These are phyloP conservation scores for Knoxdaviesia capensis DNA, from an alignment of 2,329 filamentous ascomycete genomes.

Conservation along the genomic window DNA sequence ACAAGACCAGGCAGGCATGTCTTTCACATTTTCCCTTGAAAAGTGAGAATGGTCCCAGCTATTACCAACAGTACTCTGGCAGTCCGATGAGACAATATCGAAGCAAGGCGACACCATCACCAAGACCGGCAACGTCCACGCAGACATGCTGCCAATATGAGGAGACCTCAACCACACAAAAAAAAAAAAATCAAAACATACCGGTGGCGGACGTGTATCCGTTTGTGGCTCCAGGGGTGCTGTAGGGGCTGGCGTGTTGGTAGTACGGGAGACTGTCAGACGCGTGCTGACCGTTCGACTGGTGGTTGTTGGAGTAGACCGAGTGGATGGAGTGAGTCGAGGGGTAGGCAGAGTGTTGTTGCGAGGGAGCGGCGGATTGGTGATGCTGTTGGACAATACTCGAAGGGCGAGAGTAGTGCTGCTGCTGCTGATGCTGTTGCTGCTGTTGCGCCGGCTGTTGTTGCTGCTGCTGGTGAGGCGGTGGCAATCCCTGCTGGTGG, in stretches of 20 bases:
- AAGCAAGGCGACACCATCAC: too few species aligned
- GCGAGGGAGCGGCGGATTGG: constrained; percentile 26
- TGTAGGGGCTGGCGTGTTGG: constrained; percentile 65
- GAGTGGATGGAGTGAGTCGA: constrained; percentile 40
- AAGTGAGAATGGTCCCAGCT: too few species aligned
- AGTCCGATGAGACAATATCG: too few species aligned
- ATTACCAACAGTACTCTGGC: too few species aligned
- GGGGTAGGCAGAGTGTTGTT: constrained; percentile 48
- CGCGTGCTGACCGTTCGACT: constrained; percentile 39
- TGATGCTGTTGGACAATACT: constrained; percentile 59
- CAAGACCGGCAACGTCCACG: neutral
- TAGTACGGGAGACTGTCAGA: constrained; percentile 54
- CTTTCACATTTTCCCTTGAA: too few species aligned
- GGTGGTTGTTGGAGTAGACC: constrained; percentile 33
- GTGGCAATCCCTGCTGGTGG: constrained; percentile 38
- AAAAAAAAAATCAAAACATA: too few species aligned
- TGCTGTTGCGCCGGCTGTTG: constrained; percentile 28
- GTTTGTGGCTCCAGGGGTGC: constrained; percentile 59
- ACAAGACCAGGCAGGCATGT: too few species aligned
- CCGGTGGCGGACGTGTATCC: constrained; percentile 57
- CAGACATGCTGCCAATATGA: constrained; percentile 12
- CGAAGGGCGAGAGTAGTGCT: constrained; percentile 48
- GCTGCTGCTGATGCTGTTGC: neutral
- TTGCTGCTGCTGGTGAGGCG: constrained; percentile 43
- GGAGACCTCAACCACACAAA: too few species aligned